phyloP scores from a whole-genome alignment of 257 asterid genomes.

The Solanum chiquidenum region DNA sequence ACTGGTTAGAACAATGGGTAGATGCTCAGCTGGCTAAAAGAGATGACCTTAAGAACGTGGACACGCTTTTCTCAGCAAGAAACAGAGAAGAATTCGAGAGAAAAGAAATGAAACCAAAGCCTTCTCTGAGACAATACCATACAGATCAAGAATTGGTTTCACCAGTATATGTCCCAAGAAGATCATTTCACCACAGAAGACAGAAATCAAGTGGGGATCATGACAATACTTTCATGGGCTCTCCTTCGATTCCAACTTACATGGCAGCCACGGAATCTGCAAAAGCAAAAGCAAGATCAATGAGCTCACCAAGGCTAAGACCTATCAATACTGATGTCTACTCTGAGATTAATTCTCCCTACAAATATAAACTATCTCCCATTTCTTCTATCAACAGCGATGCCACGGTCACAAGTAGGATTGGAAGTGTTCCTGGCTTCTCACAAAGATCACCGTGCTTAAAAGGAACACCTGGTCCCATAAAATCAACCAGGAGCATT shows the following conservation, averaged over 20 bases:
- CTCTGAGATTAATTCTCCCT: slow-evolving; percentile 71
- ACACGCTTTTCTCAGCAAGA: slow-evolving; percentile 20
- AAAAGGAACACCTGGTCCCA: slow-evolving; percentile 42
- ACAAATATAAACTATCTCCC: slow-evolving; percentile 71
- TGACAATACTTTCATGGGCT: slow-evolving; percentile 28
- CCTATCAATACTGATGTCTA: slow-evolving; percentile 62
- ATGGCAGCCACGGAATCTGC: slow-evolving; percentile 94
- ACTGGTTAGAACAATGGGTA: slow-evolving; percentile 90
- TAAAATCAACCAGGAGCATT: slow-evolving; percentile 37
- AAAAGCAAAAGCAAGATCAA: slow-evolving; percentile 66
- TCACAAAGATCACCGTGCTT: slow-evolving; percentile 63
- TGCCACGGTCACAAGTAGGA: slow-evolving; percentile 49
- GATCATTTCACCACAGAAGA: slow-evolving; percentile 60
- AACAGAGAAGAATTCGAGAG: slow-evolving; percentile 31
- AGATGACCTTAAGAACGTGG: slow-evolving; percentile 29
- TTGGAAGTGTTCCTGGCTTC: slow-evolving; percentile 25
- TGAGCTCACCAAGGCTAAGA: slow-evolving; percentile 80
- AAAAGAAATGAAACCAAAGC: slow-evolving; percentile 13
- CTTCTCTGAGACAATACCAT: slow-evolving; percentile 32
- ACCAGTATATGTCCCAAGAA: slow-evolving; percentile 29
- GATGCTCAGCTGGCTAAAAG: slow-evolving; percentile 69
- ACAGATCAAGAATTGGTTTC: slow-evolving; percentile 29
- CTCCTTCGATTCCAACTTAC: slow-evolving; percentile 67
- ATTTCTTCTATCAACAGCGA: slow-evolving; percentile 85
- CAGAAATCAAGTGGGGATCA: slow-evolving; percentile 56